Base-by-base conservation (phyloP, 2,329 filamentous ascomycete genomes). In the Pseudogymnoascus sp. region DNA sequence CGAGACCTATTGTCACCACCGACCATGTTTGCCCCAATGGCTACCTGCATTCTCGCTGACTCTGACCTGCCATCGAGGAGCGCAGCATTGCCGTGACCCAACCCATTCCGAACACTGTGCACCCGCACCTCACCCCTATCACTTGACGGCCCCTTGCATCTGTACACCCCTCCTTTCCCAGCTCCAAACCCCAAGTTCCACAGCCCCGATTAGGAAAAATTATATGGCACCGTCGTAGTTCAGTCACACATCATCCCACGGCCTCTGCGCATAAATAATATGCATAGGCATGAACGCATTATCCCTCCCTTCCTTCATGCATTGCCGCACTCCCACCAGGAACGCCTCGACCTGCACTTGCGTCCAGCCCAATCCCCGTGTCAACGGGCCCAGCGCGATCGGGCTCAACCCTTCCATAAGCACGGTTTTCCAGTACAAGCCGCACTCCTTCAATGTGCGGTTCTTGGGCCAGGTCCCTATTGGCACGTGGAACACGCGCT, bases 391-490 rank as follows among this genome's bases (percentile, higher is more conserved):
- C 53, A 83, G 69, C 3, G 78, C 77, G 62, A 82, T 80, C 6
- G 78, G 79, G 64, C 81, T 77, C 12, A 80, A 68, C 11, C 78
- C 79, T 64, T 81, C 77, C 1, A 78, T 70, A 47, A 82, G 68
- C 41, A 80, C 78, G 6, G 77, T 79, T 50, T 77, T 73, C 77
- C 78, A 81, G 67, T 80, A 80, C 14, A 79, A 66, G 0, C 80
- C 80, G 18, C 82, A 79, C 53, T 76, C 75, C 68, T 82, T 82
- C 57, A 81, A 69, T 3, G 75, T 72, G 61, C 76, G 76, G 62
- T 82, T 80, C 59, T 75, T 78, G 3, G 80, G 77, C 80, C 80
- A 83, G 0, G 77, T 76, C 0, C 81, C 82, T 36, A 83, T 77
- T 1, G 82, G 82, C 3, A 83, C 73, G 69, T 79, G 78, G 60